Evolutionary conservation across 768 basidiomycete species (phyloP).

Genomic region (Mycena rebaudengoi): DNA sequence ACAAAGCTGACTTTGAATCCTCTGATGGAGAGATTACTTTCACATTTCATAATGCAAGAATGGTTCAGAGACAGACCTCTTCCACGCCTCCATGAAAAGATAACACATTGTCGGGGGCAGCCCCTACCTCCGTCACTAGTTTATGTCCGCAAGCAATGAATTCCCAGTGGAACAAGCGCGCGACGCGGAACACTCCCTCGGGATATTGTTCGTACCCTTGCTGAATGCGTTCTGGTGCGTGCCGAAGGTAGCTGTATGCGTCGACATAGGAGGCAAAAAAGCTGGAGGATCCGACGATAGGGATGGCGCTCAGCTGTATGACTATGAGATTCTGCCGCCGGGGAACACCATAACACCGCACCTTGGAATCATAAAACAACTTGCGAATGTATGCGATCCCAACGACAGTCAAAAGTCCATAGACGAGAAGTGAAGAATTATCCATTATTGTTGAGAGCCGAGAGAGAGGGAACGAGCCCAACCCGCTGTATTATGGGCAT

Average conservation of each 20-base stretch:
- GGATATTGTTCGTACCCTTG: slow-evolving; percentile 9
- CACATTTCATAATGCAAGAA: too few species aligned
- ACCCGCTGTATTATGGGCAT: too few species aligned
- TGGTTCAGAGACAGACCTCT: too few species aligned
- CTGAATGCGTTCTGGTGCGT: slow-evolving; percentile 10
- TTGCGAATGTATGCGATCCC: too few species aligned
- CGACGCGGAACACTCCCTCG: slow-evolving; percentile 12
- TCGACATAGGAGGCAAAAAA: slow-evolving; percentile 10
- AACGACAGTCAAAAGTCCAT: too few species aligned
- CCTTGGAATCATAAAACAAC: too few species aligned
- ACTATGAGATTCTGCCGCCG: too few species aligned
- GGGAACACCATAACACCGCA: too few species aligned
- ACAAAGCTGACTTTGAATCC: not conserved
- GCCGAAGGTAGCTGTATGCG: not conserved
- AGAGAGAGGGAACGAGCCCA: too few species aligned
- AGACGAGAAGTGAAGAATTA: too few species aligned
- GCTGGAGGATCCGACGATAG: slow-evolving; percentile 9
- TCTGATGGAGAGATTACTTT: not conserved
- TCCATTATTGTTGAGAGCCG: too few species aligned
- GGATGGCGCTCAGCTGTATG: not conserved
- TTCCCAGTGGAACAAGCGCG: slow-evolving; percentile 40
- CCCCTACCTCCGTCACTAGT: slow-evolving; percentile 49
- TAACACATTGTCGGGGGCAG: slow-evolving; percentile 47
- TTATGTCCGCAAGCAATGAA: slow-evolving; percentile 44
- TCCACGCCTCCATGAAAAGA: slow-evolving; percentile 41